Base-by-base conservation (phyloP, 1,139 yeast genomes). In the Yamadazyma pseudoaaseri region DNA sequence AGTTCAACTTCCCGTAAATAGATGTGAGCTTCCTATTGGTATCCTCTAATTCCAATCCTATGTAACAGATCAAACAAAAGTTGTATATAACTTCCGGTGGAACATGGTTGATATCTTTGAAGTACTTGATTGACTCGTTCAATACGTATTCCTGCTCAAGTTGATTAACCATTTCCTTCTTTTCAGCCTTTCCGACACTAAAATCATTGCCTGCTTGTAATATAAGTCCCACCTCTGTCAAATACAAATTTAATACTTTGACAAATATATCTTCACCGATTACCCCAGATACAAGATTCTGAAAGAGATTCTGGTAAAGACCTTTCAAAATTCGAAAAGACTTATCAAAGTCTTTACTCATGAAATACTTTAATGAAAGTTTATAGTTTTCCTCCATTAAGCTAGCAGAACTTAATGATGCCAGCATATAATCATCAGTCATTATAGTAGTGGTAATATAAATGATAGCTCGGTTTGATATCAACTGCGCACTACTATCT, bases 291-390 rank as follows among this genome's bases (percentile, higher is more conserved):
- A 41, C 39, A 30, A 49, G 54, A 31, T 58, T 58, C 5, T 43
- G 38, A 33, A 58, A 52, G 11, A 58, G 39, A 9, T 41, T 40
- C 12, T 42, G 42, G 38, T 57, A 62, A 26, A 65, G 47, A 30
- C 50, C 45, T 27, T 46, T 48, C 16, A 58, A 50, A 13, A 66
- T 45, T 16, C 44, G 55, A 41, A 52, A 68, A 5, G 74, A 65
- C 33, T 55, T 53, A 5, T 46, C 51, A 31, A 68, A 61, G 40
- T 64, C 58, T 46, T 60, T 65, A 44, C 65, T 67, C 46, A 63
- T 57, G 44, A 70, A 70, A 36, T 57, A 56, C 48, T 69, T 70
- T 35, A 65, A 47, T 0, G 74, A 62, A 27, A 68, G 45, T 33
- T 59, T 56, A 42, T 65, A 70, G 27, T 38, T 39, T 18, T 36